These are phyloP conservation scores for Podospora australis DNA, from an alignment of 495 filamentous ascomycete genomes.

Conservation along the genomic window DNA sequence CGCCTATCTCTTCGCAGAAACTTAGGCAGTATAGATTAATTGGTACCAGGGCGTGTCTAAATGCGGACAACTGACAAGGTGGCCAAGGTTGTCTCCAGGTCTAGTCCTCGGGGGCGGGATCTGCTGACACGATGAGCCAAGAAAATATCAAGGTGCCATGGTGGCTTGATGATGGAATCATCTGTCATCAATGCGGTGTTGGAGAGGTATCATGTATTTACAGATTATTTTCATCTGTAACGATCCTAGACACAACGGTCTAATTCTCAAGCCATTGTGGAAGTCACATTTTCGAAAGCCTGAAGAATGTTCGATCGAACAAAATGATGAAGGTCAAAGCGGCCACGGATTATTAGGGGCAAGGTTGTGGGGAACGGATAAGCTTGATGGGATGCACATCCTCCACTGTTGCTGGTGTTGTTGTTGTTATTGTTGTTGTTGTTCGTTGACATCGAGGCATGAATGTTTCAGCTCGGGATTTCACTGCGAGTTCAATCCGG, in stretches of 20 bases:
- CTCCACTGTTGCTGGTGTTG: too few species aligned
- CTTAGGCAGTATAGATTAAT: slow-evolving; percentile 25
- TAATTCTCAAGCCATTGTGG: too few species aligned
- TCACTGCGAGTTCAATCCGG: not conserved
- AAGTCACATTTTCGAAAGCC: slow-evolving; percentile 28
- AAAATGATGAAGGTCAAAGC: slow-evolving; percentile 9
- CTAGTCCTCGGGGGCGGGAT: not conserved
- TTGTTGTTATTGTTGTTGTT: too few species aligned
- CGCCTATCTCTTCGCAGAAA: slow-evolving; percentile 8
- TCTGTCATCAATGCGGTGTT: slow-evolving; percentile 16
- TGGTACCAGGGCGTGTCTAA: slow-evolving; percentile 13
- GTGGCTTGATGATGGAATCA: slow-evolving; percentile 21
- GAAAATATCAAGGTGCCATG: not conserved
- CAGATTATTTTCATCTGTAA: too few species aligned
- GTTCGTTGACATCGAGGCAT: not conserved
- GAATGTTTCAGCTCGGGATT: not conserved
- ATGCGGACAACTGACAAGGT: slow-evolving; percentile 10
- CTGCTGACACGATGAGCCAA: slow-evolving; percentile 4
- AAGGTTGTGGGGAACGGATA: not conserved
- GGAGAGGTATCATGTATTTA: too few species aligned
- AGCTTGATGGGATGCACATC: too few species aligned
- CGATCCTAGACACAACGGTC: too few species aligned
- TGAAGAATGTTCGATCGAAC: slow-evolving; percentile 30
- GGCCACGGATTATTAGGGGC: not conserved
- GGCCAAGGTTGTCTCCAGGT: not conserved